Conservation (phyloP, 1,284 basidiomycete genomes). For the Ustilago shanxiensis region DNA sequence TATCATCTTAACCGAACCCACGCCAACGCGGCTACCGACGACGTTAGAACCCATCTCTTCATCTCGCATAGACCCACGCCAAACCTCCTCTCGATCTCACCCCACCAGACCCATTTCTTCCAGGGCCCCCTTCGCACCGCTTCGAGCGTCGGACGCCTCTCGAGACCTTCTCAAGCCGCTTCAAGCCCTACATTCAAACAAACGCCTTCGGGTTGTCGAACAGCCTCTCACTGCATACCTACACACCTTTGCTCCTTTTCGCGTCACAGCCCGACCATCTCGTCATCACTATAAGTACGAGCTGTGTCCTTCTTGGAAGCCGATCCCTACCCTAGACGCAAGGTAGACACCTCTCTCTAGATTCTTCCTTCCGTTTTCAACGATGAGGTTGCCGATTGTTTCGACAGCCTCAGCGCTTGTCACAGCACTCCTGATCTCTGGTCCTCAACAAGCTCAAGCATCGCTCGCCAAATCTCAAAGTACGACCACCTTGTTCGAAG, state of each 20-base stretch:
- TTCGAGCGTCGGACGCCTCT: not conserved
- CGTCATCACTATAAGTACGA: not conserved
- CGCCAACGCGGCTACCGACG: not conserved
- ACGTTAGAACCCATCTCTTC: conserved; percentile 16
- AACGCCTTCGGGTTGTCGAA: conserved; percentile 1
- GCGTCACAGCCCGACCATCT: not conserved
- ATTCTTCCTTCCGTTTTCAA: not conserved
- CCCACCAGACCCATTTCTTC: not conserved
- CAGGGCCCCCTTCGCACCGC: not conserved
- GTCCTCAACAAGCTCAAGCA: conserved; percentile 26
- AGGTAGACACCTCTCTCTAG: not conserved
- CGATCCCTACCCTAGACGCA: not conserved
- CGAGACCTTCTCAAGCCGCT: not conserved
- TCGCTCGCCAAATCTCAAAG: conserved; percentile 40
- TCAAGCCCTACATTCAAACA: not conserved
- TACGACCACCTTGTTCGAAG: conserved; percentile 42
- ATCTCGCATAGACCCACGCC: conserved; percentile 19
- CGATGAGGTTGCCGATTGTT: conserved; percentile 27
- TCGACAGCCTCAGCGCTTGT: conserved; percentile 33
- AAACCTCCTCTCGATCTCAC: not conserved
- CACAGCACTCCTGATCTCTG: conserved; percentile 27
- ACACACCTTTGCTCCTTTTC: not conserved
- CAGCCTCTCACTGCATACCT: not conserved
- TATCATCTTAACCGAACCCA: not conserved
- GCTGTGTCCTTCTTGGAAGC: not conserved